A percentile compares a stretch with the other conserved stretches of the same genome.
Evolutionary conservation across 495 filamentous ascomycete genomes (phyloP).

Genomic region (Penicillium daleae): DNA sequence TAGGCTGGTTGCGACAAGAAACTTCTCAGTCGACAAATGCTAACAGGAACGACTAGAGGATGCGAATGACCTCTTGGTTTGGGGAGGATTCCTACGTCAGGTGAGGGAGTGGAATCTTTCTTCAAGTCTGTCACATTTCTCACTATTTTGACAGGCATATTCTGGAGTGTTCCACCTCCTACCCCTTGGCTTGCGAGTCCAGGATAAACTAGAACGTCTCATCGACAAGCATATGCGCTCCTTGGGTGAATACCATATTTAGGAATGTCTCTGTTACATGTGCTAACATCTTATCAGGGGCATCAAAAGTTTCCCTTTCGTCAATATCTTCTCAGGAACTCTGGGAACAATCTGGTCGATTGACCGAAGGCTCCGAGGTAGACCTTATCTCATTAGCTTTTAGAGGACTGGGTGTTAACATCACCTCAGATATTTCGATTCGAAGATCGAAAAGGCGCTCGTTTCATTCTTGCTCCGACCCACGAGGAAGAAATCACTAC

Average conservation of each 20-base stretch:
- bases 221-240: slow-evolving; percentile 88
- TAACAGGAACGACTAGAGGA: slow-evolving; percentile 54
- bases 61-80: slow-evolving; percentile 72
- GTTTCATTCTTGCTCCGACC: slow-evolving; percentile 83
- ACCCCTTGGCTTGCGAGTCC: slow-evolving; percentile 85
- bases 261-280: background rate
- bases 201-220: slow-evolving; percentile 82
- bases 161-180: slow-evolving; percentile 92
- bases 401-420: background rate
- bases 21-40: slow-evolving; percentile 2
- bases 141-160: slow-evolving; percentile 59
- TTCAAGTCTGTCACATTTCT: slow-evolving; percentile 26
- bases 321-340: slow-evolving; percentile 83
- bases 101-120: slow-evolving; percentile 35
- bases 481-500: slow-evolving; percentile 96
- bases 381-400: background rate
- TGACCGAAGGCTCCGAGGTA: slow-evolving; percentile 65
- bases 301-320: slow-evolving; percentile 85
- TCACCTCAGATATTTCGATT: slow-evolving; percentile 74
- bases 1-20: slow-evolving; percentile 11
- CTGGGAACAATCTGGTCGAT: slow-evolving; percentile 73
- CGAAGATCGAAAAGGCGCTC: slow-evolving; percentile 73
- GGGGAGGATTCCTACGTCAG: slow-evolving; percentile 63
- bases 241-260: slow-evolving; percentile 57
- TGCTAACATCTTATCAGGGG: slow-evolving; percentile 56